These are phyloP conservation scores for Leccinum olivaceopallidum DNA, from an alignment of 768 basidiomycete genomes.

Conservation along the genomic window DNA sequence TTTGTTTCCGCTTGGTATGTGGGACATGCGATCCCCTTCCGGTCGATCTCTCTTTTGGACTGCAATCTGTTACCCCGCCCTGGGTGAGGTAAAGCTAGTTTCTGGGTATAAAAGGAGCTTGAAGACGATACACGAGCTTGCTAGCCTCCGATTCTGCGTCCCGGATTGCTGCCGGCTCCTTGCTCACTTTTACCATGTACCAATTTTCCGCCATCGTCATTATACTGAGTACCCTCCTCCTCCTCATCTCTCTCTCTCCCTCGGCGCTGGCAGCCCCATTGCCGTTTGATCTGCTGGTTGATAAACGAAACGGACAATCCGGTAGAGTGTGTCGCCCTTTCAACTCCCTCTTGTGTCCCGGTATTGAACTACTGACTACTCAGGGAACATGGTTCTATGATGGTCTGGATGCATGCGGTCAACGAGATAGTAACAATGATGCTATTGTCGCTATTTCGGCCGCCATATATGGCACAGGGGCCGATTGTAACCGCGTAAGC, in stretches of 20 bases:
- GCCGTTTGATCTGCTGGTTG: constrained; percentile 35
- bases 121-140: constrained; percentile 8
- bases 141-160: constrained; percentile 6
- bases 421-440: constrained; percentile 46
- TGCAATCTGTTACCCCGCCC: constrained; percentile 24
- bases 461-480: constrained; percentile 51
- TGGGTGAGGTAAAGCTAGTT: constrained; percentile 31
- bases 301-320: constrained; percentile 44
- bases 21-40: constrained; percentile 31
- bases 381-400: constrained; percentile 72
- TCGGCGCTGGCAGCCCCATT: constrained; percentile 42
- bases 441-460: constrained; percentile 64
- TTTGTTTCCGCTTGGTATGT: constrained; percentile 22
- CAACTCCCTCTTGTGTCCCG: background rate
- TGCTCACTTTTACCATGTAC: constrained; percentile 18
- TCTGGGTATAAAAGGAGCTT: constrained; percentile 27
- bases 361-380: constrained; percentile 9
- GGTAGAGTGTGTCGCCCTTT: constrained; percentile 50
- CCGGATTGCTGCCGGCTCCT: background rate
- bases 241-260: constrained; percentile 43
- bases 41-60: constrained; percentile 26
- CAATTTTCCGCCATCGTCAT: constrained; percentile 29
- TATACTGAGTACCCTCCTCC: constrained; percentile 44
- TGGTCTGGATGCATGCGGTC: constrained; percentile 65
- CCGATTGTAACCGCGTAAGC: constrained; percentile 61